Conservation (phyloP, 331 rosid species). For the Pyracantha coccinea region DNA sequence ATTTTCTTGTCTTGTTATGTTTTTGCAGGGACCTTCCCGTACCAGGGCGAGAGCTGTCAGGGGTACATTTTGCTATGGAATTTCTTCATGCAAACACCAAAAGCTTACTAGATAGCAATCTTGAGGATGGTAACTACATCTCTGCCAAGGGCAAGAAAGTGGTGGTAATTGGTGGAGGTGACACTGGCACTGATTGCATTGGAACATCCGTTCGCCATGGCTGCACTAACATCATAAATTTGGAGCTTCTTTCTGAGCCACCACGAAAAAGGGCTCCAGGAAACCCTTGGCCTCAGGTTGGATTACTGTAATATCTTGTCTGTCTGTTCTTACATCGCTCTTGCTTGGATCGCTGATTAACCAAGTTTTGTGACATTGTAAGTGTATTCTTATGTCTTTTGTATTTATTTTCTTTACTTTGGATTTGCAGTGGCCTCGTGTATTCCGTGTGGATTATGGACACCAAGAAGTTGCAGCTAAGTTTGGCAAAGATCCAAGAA, state of each 20-base stretch:
- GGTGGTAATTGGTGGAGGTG: conserved; percentile 98
- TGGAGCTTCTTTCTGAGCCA: conserved; percentile 90
- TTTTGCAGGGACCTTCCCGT: conserved; percentile 97
- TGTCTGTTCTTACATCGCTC: neutral
- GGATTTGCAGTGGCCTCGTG: conserved; percentile 82
- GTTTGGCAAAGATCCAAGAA: conserved; percentile 89
- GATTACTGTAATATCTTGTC: neutral
- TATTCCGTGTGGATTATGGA: conserved; percentile 90
- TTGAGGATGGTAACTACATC: conserved; percentile 73
- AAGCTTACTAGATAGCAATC: conserved; percentile 95
- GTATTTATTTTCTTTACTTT: neutral
- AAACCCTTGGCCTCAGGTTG: conserved; percentile 99
- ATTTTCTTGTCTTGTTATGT: no score
- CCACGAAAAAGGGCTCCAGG: conserved; percentile 87
- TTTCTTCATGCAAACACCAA: conserved; percentile 95
- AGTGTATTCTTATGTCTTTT: neutral
- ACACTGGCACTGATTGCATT: conserved; percentile 98
- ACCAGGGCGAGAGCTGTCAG: conserved; percentile 83
- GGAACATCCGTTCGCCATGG: conserved; percentile 98
- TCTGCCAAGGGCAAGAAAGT: conserved; percentile 93
- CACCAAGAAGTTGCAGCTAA: conserved; percentile 88
- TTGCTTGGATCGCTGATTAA: neutral
- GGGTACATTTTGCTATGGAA: conserved; percentile 96
- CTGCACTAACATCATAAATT: conserved; percentile 53
- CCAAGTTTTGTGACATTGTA: neutral